A percentile compares a stretch with the other conserved stretches of the same genome.
These are phyloP conservation scores for Trypanosoma scelopori DNA, from an alignment of 208 protist species.

Conservation along the genomic window DNA sequence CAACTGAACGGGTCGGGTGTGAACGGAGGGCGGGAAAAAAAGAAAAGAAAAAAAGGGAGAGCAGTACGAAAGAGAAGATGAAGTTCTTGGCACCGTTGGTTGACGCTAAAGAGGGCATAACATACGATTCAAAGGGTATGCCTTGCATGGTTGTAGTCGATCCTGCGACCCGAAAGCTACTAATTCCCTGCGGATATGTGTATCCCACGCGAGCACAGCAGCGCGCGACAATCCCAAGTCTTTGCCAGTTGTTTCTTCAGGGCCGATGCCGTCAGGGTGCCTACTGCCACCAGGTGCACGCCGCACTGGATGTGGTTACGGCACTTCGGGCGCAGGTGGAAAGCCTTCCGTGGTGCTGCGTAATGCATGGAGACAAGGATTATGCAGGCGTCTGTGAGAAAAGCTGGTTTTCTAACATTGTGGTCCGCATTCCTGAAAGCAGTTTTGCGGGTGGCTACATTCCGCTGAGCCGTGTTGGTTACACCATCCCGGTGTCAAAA, in stretches of 20 bases:
- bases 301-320: slow-evolving; percentile 45
- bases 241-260: slow-evolving; percentile 71
- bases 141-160: slow-evolving; percentile 29
- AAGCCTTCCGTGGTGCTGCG: slow-evolving; percentile 67
- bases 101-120: neutral
- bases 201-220: slow-evolving; percentile 22
- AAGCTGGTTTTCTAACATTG: slow-evolving; percentile 12
- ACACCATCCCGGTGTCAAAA: slow-evolving; percentile 57
- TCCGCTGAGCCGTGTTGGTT: slow-evolving; percentile 58
- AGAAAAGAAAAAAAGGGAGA: slow-evolving; percentile 5
- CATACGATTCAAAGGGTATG: neutral
- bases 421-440: slow-evolving; percentile 5
- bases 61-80: slow-evolving; percentile 1
- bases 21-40: no score
- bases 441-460: slow-evolving; percentile 24
- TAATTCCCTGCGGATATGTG: slow-evolving; percentile 17
- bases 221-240: slow-evolving; percentile 43
- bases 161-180: slow-evolving; percentile 28
- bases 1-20: neutral
- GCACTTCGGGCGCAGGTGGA: slow-evolving; percentile 52
- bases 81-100: slow-evolving; percentile 3
- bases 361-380: slow-evolving; percentile 54
- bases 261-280: slow-evolving; percentile 60
- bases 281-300: slow-evolving; percentile 79
- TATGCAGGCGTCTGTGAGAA: slow-evolving; percentile 4